phyloP scores from a whole-genome alignment of 768 basidiomycete genomes.

The Neoboletus brunneissimus region DNA sequence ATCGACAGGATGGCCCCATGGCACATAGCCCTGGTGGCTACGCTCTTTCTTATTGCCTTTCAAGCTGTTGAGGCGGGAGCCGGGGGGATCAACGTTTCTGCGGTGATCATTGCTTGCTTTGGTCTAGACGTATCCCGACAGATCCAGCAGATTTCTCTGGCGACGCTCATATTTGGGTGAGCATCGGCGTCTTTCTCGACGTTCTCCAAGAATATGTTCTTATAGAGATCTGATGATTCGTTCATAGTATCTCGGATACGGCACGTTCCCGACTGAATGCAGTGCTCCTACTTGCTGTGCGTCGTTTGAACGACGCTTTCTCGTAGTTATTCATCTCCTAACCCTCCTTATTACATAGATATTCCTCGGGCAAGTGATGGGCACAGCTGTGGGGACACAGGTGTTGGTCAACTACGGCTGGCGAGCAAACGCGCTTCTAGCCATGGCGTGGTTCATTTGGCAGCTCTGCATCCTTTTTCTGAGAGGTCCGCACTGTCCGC shows the following conservation, averaged over 20 bases:
- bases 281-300: conserved; percentile 60
- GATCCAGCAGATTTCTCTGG: conserved; percentile 61
- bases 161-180: conserved; percentile 51
- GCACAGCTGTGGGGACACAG: conserved; percentile 69
- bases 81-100: conserved; percentile 63
- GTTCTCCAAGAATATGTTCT: not conserved
- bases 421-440: conserved; percentile 56
- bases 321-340: not conserved
- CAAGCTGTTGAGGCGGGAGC: conserved; percentile 63
- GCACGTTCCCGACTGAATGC: conserved; percentile 74
- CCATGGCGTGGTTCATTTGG: conserved; percentile 54
- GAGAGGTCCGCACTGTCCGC: conserved; percentile 55
- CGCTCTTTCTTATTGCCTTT: conserved; percentile 44
- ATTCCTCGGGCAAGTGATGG: conserved; percentile 78
- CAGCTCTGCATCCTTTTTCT: conserved; percentile 54
- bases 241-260: conserved; percentile 29
- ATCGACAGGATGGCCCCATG: conserved; percentile 72
- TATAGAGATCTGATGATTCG: not conserved
- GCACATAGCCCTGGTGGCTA: conserved; percentile 61
- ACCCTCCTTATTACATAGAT: conserved; percentile 27
- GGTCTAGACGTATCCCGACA: conserved; percentile 70
- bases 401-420: conserved; percentile 69
- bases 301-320: conserved; percentile 7
- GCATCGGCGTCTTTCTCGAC: conserved; percentile 5
- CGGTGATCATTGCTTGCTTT: conserved; percentile 62